phyloP scores from a whole-genome alignment of 1,284 basidiomycete genomes.

The Ustilago nuda region DNA sequence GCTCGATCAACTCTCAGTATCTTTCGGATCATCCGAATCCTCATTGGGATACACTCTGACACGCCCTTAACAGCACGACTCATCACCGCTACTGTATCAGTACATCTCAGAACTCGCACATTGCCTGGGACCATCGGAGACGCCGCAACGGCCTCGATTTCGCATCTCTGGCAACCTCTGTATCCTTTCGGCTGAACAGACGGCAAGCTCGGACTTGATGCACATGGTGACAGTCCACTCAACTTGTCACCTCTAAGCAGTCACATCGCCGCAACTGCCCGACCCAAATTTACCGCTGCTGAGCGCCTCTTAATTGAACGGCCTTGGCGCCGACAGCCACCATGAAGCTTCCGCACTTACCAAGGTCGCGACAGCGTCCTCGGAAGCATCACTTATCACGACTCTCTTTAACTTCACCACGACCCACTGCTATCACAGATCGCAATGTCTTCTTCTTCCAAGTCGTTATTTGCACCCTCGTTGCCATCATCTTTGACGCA shows the following conservation, averaged over 20 bases:
- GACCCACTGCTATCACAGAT: background rate
- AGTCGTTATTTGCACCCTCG: constrained; percentile 36
- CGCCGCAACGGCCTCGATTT: background rate
- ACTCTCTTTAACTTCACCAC: background rate
- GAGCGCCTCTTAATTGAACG: constrained; percentile 2
- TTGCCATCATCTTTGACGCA: constrained; percentile 26
- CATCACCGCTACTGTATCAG: background rate
- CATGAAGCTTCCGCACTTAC: constrained; percentile 33
- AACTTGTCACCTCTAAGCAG: background rate
- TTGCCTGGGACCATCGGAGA: background rate
- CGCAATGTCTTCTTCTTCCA: constrained; percentile 29
- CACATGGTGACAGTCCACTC: background rate
- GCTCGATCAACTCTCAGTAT: no score
- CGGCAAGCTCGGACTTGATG: background rate
- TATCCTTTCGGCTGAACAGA: background rate
- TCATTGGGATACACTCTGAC: background rate
- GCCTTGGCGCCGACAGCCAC: constrained; percentile 24
- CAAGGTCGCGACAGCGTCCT: constrained; percentile 31
- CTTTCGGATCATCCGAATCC: background rate
- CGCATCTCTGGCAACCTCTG: background rate
- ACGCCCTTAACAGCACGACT: background rate
- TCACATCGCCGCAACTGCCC: background rate
- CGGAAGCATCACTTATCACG: constrained; percentile 3
- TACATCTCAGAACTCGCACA: background rate
- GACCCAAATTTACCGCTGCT: background rate